phyloP scores from a whole-genome alignment of 345 rosid species.

The Luvunga scandens region DNA sequence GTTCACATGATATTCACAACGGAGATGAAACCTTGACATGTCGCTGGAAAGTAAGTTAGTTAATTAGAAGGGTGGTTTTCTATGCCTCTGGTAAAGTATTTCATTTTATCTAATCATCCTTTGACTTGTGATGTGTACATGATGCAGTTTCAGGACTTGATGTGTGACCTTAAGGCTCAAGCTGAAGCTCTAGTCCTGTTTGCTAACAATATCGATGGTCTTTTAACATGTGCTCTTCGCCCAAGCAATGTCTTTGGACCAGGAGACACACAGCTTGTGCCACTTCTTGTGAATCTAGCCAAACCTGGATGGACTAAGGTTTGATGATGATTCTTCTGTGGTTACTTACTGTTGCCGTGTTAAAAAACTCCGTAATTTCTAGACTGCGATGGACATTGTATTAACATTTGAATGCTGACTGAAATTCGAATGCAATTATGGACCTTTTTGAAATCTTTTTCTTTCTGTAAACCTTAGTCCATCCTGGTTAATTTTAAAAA shows the following conservation, averaged over 20 bases:
- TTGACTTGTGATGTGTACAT: conserved; percentile 19
- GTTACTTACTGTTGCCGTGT: neutral
- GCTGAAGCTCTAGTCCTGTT: conserved; percentile 72
- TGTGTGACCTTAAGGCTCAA: conserved; percentile 89
- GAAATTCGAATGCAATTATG: neutral
- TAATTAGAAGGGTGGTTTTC: neutral
- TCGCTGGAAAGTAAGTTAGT: conserved; percentile 53
- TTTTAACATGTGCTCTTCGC: conserved; percentile 86
- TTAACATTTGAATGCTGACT: neutral
- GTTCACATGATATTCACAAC: conserved; percentile 56
- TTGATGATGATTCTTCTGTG: conserved; percentile 10
- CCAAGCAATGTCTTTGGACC: conserved; percentile 94
- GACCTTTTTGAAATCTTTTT: neutral
- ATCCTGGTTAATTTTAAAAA: no score
- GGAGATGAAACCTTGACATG: conserved; percentile 69
- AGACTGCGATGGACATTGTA: neutral
- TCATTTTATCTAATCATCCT: conserved; percentile 12
- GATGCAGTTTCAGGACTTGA: conserved; percentile 59
- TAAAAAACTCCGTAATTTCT: neutral
- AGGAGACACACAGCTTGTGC: conserved; percentile 60
- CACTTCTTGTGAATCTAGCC: conserved; percentile 58
- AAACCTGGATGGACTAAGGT: conserved; percentile 91
- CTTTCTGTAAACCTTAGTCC: neutral
- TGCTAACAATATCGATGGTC: conserved; percentile 77
- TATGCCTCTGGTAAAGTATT: conserved; percentile 3